Evolutionary conservation across 2,329 filamentous ascomycete species (phyloP), one percentile per base, ranked within the genome.

Genomic region (Parasarocladium wereldwijsianum): DNA sequence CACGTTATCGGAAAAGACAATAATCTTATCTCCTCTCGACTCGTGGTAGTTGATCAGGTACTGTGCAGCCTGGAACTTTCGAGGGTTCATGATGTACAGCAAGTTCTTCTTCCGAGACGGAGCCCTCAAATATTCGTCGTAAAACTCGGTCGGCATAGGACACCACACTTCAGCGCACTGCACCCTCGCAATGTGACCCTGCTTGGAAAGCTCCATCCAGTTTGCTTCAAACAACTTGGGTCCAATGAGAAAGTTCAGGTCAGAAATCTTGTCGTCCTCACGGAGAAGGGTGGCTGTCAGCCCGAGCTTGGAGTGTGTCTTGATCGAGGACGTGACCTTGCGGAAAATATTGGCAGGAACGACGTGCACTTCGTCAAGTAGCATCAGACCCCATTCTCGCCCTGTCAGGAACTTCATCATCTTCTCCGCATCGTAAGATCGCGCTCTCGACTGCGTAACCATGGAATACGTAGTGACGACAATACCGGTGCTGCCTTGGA

Each of bases 141-240:
- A 96, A 50, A 98, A 98, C 43, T 98, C 90, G 0, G 86, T 90
- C 0, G 90, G 93, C 90, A 98, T 98, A 3, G 87, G 85, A 47
- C 90, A 98, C 90, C 90, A 98, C 6, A 98, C 90, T 54, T 98
- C 90, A 10, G 90, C 90, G 52, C 90, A 98, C 52, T 98, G 90
- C 2, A 98, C 90, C 41, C 84, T 79, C 20, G 90, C 90, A 50
- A 98, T 98, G 48, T 94, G 86, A 1, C 90, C 90, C 54, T 94
- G 85, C 45, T 94, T 83, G 1, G 87, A 90, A 23, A 98, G 69
- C 52, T 98, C 90, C 76, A 96, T 93, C 90, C 90, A 98, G 51
- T 98, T 98, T 17, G 90, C 90, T 54, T 98, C 90, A 49, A 93
- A 98, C 1, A 98, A 64, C 52, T 98, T 98, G 1, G 90, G 90